phyloP scores from a whole-genome alignment of 192 early-diverging fungal genomes.

The Podochytrium sp. region DNA sequence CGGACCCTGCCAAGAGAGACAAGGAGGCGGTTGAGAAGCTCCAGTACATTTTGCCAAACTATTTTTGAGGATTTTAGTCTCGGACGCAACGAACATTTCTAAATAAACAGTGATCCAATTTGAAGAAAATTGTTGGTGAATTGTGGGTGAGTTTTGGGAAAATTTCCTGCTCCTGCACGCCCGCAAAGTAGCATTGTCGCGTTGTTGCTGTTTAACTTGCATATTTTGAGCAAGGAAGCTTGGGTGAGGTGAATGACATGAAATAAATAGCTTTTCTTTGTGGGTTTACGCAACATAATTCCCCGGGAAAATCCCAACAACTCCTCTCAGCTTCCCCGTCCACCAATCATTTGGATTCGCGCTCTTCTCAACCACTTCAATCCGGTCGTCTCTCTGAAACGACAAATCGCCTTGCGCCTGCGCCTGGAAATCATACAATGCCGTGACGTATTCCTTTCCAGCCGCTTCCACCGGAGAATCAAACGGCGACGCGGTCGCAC shows the following conservation, averaged over 20 bases:
- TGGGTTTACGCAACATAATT: slow-evolving; percentile 61
- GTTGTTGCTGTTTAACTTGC: too few species aligned
- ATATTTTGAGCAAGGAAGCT: background rate
- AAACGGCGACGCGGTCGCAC: background rate
- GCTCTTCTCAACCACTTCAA: slow-evolving; percentile 77
- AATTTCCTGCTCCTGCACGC: too few species aligned
- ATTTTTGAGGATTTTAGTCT: too few species aligned
- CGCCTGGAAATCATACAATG: slow-evolving; percentile 85
- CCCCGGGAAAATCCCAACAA: slow-evolving; percentile 75
- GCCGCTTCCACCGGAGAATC: background rate
- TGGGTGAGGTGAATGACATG: background rate
- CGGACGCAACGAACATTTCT: too few species aligned
- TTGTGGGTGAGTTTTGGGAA: too few species aligned
- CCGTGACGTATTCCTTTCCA: slow-evolving; percentile 38
- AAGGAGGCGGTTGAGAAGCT: slow-evolving; percentile 75
- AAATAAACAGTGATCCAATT: too few species aligned
- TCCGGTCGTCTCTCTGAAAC: slow-evolving; percentile 87
- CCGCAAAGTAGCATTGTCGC: too few species aligned
- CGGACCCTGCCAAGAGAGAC: slow-evolving; percentile 73
- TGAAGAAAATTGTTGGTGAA: too few species aligned
- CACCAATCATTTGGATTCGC: slow-evolving; percentile 85
- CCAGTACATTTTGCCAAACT: slow-evolving; percentile 77
- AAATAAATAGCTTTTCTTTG: background rate
- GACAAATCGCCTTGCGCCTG: slow-evolving; percentile 81
- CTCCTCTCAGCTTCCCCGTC: slow-evolving; percentile 60